phyloP scores from a whole-genome alignment of 1,284 basidiomycete species.

The Rhodotorula glutinis region DNA sequence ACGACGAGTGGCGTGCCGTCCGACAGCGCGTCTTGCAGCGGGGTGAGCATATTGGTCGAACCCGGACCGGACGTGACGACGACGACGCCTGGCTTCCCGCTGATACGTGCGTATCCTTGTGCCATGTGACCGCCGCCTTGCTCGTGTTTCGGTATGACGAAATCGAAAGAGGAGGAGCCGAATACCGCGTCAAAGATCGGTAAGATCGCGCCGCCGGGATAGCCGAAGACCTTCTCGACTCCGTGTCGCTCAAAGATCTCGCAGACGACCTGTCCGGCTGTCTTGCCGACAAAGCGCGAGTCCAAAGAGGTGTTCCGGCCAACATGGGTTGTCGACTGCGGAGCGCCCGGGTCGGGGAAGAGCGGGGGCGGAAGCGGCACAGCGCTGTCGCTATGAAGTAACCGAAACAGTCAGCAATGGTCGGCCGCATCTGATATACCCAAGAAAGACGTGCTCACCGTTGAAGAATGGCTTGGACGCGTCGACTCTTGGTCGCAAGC shows the following conservation, averaged over 20 bases:
- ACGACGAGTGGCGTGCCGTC: constrained; percentile 95
- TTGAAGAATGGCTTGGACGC: neutral
- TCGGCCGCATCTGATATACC: too few relatives aligned
- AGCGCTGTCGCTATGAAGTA: too few relatives aligned
- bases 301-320: constrained; percentile 44
- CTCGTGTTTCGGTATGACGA: constrained; percentile 92
- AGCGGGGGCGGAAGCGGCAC: neutral
- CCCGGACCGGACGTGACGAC: constrained; percentile 97
- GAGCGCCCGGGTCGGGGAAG: neutral
- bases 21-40: constrained; percentile 94
- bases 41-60: constrained; percentile 95
- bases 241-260: constrained; percentile 98
- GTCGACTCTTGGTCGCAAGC: neutral
- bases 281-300: constrained; percentile 76
- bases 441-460: neutral
- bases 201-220: constrained; percentile 90
- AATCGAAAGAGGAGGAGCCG: constrained; percentile 92
- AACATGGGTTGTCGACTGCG: neutral
- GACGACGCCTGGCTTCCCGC: constrained; percentile 94
- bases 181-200: constrained; percentile 97
- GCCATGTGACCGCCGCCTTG: constrained; percentile 94
- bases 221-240: constrained; percentile 96
- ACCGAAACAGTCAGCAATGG: too few relatives aligned
- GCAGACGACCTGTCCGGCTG: constrained; percentile 96
- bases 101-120: constrained; percentile 94